These are phyloP conservation scores for Fistulifera solaris DNA, from an alignment of 108 stramenopile genomes.

Conservation along the genomic window DNA sequence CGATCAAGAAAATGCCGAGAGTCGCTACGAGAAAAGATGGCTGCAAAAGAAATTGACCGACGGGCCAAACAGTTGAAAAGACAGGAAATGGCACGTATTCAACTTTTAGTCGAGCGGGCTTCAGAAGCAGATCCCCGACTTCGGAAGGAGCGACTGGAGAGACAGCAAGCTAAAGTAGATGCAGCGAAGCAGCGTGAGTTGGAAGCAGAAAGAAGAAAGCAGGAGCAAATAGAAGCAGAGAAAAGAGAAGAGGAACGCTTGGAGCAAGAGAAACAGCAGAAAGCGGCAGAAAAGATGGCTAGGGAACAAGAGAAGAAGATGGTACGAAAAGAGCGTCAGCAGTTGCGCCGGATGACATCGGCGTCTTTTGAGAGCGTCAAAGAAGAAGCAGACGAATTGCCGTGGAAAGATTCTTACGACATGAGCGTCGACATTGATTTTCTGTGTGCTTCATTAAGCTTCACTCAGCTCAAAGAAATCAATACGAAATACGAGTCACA, in stretches of 20 bases:
- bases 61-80: constrained; percentile 86
- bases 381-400: not conserved
- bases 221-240: constrained; percentile 26
- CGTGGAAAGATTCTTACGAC: constrained; percentile 38
- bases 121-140: constrained; percentile 91
- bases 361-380: constrained; percentile 3
- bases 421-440: constrained; percentile 56
- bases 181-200: constrained; percentile 30
- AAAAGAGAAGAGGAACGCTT: constrained; percentile 27
- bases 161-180: constrained; percentile 42
- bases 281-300: constrained; percentile 33
- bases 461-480: constrained; percentile 20
- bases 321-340: constrained; percentile 64
- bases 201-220: constrained; percentile 34
- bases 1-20: constrained; percentile 75
- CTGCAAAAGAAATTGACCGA: constrained; percentile 93
- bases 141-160: constrained; percentile 44
- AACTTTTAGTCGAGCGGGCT: constrained; percentile 85
- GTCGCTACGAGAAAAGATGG: constrained; percentile 94
- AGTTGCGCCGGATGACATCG: constrained; percentile 6
- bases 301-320: constrained; percentile 78
- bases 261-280: constrained; percentile 39
- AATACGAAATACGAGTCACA: not conserved
- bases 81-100: constrained; percentile 88
- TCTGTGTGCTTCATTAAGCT: constrained; percentile 29